Base-by-base conservation (phyloP, 2,329 filamentous ascomycete genomes). In the Scytalidium lignicola region DNA sequence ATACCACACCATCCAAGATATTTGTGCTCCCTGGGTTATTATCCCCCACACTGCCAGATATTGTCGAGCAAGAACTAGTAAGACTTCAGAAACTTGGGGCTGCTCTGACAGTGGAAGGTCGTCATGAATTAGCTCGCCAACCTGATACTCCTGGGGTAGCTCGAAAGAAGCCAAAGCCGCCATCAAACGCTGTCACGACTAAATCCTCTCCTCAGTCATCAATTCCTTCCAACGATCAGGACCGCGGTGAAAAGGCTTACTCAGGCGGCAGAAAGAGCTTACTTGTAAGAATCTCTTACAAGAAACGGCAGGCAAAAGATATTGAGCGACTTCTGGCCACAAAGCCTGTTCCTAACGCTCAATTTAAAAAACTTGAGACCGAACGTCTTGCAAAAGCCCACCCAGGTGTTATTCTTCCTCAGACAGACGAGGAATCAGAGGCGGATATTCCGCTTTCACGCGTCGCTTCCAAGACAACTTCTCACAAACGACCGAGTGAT, bases 401-500 rank as follows among this genome's bases (percentile, higher is more conserved):
- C 28, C 26, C 23, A 46, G 37, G 51, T 51, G n/a, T 58, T 53
- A 50, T 13, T 50, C 48, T 45, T 45, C 32, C 39, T 2, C 41
- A 47, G 28, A 41, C 43, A n/a, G 26, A 37, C 15, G 32, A 37
- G n/a, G 53, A 53, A 4, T 58, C 58, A 10, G 62, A 61, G 22
- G 55, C 58, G n/a, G 61, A 65, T 7, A 70, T 70, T 1, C 67
- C 71, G 2, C 63, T 65, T 29, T 70, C 68, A 53, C 67, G 69
- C 20, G 20, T 58, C 13, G 19, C 49, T 13, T 44, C 49, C 41
- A 52, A 45, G 28, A 10, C 52, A 21, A 40, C 32, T 22, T 39
- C 55, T 3, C 58, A 55, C 45, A 65, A 65, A 47, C 57, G 59
- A 5, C 53, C 57, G 2, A 55, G 50, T 32, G 55, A 57, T 10